Evolutionary conservation across 441 rosid genomes (phyloP), one percentile per base, ranked within the genome.

Genomic region (Populus hybrid): DNA sequence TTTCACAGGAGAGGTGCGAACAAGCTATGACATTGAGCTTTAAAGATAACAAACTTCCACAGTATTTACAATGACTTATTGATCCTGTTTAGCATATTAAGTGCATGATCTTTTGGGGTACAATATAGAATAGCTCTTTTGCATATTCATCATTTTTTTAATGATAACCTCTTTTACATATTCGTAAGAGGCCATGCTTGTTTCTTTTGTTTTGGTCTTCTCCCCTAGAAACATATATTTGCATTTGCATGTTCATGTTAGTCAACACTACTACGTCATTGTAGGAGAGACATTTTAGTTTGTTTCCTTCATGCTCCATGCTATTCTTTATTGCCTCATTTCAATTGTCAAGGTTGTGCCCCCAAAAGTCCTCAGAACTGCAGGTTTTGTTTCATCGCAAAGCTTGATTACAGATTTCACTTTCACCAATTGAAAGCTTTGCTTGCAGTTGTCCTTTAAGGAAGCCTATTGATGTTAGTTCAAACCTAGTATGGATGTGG

Each of bases 1-100:
- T 84, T 92, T 94, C 84, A 92, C 95, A 0, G 98, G 97, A 79
- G 99, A 96, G 98, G 99, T 96, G 76, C 67, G 75, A 24, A 40
- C 21, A 70, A 77, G 57, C 18, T 50, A 50, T 50, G 18, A 50
- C 57, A 50, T 50, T 50, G 19, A 50, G 57, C 19, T 50, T 50
- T 50, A 16, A 50, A 50, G 57, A 50, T 16, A 50, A 50, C 57
- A 14, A 50, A 50, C 57, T 50, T 50, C 19, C 57, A 50, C 57
- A 50, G 19, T 50, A 5, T 50, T 50, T 50, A 50, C 57, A 50
- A 50, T 50, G 57, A 50, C 18, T 50, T 50, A 5, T 50, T 50
- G 19, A 50, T 16, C 57, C 57, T 50, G 57, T 14, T 50, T 16
- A 50, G n/a, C 57, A 50, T 50, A 50, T 50, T 16, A 50, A 50